A percentile compares a stretch with the other conserved stretches of the same genome.
These are phyloP conservation scores for Streptanthus diversifolius DNA, from an alignment of 345 rosid species.

Conservation along the genomic window DNA sequence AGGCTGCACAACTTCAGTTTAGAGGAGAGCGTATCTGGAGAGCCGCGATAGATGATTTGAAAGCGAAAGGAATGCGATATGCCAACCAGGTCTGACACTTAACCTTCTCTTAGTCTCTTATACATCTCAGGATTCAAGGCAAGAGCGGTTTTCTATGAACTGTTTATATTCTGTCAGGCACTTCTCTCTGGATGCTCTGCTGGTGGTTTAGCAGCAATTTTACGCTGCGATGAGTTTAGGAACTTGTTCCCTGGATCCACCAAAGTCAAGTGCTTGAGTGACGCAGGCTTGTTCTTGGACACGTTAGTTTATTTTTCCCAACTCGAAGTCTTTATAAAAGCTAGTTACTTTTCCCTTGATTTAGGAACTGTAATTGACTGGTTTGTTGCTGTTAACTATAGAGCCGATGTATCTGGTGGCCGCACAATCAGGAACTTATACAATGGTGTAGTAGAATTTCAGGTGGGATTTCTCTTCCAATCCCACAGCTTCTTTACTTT, in stretches of 20 bases:
- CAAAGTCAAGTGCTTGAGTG: conserved; percentile 95
- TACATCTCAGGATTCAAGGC: neutral
- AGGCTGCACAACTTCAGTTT: conserved; percentile 82
- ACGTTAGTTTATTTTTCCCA: conserved; percentile 44
- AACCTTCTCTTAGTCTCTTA: conserved; percentile 7
- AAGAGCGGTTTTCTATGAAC: neutral
- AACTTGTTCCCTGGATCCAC: conserved; percentile 55
- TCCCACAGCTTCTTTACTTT: neutral
- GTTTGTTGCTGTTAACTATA: conserved; percentile 30
- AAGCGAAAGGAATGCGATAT: conserved; percentile 74
- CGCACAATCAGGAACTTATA: conserved; percentile 74
- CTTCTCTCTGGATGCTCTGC: conserved; percentile 97
- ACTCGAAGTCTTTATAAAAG: neutral
- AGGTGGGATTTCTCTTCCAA: conserved; percentile 42
- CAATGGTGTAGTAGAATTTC: conserved; percentile 70
- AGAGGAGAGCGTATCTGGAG: conserved; percentile 95
- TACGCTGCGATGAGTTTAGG: conserved; percentile 88
- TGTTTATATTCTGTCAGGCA: conserved; percentile 46
- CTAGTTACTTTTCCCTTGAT: neutral
- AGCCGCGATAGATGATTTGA: conserved; percentile 77
- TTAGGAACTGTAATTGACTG: neutral
- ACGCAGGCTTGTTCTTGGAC: conserved; percentile 94
- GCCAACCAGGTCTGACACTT: conserved; percentile 58
- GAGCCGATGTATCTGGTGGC: conserved; percentile 83
- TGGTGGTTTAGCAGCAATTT: conserved; percentile 86